These are phyloP conservation scores for Trichoderma lentiforme DNA, from an alignment of 2,329 filamentous ascomycete genomes.

Conservation along the genomic window DNA sequence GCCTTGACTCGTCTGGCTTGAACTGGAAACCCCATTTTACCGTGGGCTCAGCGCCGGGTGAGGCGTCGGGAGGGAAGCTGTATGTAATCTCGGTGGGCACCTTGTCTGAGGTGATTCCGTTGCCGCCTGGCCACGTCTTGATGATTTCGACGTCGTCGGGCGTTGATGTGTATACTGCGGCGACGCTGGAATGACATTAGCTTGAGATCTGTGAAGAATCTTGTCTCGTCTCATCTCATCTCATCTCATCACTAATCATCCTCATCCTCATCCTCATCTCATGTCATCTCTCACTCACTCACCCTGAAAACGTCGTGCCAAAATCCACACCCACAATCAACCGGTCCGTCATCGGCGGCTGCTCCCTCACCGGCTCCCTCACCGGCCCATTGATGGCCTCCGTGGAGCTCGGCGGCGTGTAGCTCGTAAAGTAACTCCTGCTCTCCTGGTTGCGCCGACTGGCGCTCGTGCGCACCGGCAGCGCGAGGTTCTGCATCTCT, in stretches of 20 bases:
- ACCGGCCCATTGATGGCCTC: constrained; percentile 62
- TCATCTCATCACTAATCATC: not conserved
- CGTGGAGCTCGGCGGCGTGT: constrained; percentile 53
- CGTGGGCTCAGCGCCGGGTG: constrained; percentile 41
- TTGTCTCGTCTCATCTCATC: not conserved
- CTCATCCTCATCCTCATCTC: not conserved
- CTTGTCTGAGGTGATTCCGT: constrained; percentile 85
- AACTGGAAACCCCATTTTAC: constrained; percentile 82
- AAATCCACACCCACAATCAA: constrained; percentile 79
- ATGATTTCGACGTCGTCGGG: constrained; percentile 81
- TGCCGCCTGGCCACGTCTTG: constrained; percentile 79
- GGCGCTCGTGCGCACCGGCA: constrained; percentile 47
- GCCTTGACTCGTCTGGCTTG: constrained; percentile 69
- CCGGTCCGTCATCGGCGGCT: constrained; percentile 54
- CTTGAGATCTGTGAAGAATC: not conserved
- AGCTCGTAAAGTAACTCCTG: constrained; percentile 54
- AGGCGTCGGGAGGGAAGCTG: constrained; percentile 35
- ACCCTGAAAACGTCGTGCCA: constrained; percentile 81
- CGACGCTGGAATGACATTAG: constrained; percentile 43
- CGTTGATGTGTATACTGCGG: constrained; percentile 69
- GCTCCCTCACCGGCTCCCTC: constrained; percentile 53
- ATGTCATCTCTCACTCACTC: constrained; percentile 21
- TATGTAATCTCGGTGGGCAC: constrained; percentile 77
- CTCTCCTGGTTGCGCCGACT: constrained; percentile 53
- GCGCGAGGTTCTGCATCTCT: constrained; percentile 39